These are phyloP conservation scores for Ambrosiella xylebori DNA, from an alignment of 2,329 filamentous ascomycete species.

Conservation along the genomic window DNA sequence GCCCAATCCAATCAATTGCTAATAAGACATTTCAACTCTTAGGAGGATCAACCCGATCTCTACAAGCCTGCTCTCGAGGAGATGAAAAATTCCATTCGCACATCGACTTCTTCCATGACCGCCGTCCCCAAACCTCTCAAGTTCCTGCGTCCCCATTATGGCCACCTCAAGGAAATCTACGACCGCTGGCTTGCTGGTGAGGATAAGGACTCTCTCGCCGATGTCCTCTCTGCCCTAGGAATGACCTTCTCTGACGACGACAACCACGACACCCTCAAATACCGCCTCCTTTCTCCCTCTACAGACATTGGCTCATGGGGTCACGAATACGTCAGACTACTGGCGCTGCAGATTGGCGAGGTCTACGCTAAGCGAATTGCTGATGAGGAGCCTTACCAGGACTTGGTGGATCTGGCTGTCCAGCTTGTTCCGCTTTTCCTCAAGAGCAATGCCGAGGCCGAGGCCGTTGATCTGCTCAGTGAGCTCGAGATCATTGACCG, in stretches of 20 bases:
- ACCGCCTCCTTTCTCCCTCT: constrained; percentile 73
- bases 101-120: constrained; percentile 97
- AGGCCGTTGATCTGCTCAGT: constrained; percentile 91
- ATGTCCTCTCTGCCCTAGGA: constrained; percentile 90
- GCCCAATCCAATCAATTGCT: neutral
- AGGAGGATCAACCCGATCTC: constrained; percentile 75
- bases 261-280: constrained; percentile 89
- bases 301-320: constrained; percentile 94
- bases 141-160: constrained; percentile 92
- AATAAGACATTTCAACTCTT: neutral
- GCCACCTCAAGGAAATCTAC: constrained; percentile 71
- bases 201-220: constrained; percentile 78
- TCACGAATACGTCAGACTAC: constrained; percentile 92
- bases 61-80: constrained; percentile 87
- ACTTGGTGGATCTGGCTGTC: constrained; percentile 70
- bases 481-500: constrained; percentile 95
- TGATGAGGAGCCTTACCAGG: constrained; percentile 66
- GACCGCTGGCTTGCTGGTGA: constrained; percentile 73
- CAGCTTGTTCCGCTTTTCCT: constrained; percentile 85
- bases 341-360: constrained; percentile 88
- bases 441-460: constrained; percentile 92
- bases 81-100: constrained; percentile 98
- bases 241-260: constrained; percentile 99
- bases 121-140: constrained; percentile 96
- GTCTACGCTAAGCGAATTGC: constrained; percentile 80